These are phyloP conservation scores for Drechslerella stenobrocha DNA, from an alignment of 2,329 filamentous ascomycete species.

Conservation along the genomic window DNA sequence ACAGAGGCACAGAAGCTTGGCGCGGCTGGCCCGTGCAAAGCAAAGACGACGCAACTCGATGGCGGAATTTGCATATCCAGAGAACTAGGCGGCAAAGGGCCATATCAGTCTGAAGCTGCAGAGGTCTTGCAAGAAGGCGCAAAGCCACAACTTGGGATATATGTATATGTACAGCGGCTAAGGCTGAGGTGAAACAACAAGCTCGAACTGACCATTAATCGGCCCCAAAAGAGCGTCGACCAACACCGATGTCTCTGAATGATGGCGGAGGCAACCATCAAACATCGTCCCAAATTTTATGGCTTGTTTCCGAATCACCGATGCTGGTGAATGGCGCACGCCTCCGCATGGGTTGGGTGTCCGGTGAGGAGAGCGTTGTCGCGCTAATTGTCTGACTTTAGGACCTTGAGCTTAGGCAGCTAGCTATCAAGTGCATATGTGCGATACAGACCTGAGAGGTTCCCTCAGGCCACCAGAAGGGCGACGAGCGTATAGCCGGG, in stretches of 20 bases:
- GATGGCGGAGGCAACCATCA: no score
- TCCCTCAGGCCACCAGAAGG: not conserved
- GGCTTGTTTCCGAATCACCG: no score
- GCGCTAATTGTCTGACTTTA: not conserved
- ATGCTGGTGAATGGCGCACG: no score
- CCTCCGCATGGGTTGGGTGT: not conserved
- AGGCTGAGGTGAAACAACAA: constrained; percentile 15
- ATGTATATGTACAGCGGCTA: constrained; percentile 19
- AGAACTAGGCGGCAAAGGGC: not conserved
- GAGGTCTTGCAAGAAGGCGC: not conserved
- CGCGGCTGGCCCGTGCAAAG: constrained; percentile 1
- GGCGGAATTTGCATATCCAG: no score
- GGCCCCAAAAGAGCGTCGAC: not conserved
- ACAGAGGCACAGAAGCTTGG: not conserved
- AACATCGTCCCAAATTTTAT: no score
- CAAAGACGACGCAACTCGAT: no score
- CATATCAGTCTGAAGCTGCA: constrained; percentile 3
- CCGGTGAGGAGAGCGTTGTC: not conserved
- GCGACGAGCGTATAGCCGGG: not conserved
- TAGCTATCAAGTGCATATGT: not conserved
- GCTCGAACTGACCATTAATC: not conserved
- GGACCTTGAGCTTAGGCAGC: constrained; percentile 4
- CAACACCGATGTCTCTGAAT: not conserved
- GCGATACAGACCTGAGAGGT: not conserved
- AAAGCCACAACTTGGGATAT: no score